These are phyloP conservation scores for Kurtzmaniella fragi DNA, from an alignment of 805 yeast genomes.

Conservation along the genomic window DNA sequence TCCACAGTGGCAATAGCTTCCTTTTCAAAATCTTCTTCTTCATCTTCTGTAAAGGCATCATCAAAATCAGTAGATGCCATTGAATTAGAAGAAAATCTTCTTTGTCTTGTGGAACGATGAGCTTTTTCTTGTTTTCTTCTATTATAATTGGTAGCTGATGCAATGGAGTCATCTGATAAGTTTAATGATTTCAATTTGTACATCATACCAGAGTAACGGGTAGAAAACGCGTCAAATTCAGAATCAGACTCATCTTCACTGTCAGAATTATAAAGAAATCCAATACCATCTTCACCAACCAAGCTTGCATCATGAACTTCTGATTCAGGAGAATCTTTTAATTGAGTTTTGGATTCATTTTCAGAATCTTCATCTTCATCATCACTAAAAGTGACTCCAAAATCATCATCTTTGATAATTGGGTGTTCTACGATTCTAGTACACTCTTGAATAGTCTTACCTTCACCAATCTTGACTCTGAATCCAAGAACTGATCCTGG, in stretches of 20 bases:
- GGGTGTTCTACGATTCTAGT: slow-evolving; percentile 50
- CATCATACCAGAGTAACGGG: slow-evolving; percentile 37
- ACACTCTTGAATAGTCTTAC: slow-evolving; percentile 43
- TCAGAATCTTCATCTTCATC: slow-evolving; percentile 17
- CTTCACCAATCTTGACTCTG: slow-evolving; percentile 59
- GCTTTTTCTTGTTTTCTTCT: slow-evolving; percentile 24
- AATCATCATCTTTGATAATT: slow-evolving; percentile 25
- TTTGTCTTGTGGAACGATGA: slow-evolving; percentile 18
- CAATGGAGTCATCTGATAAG: slow-evolving; percentile 55
- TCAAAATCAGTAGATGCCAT: slow-evolving; percentile 45
- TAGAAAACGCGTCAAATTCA: slow-evolving; percentile 31
- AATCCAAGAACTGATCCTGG: slow-evolving; percentile 81
- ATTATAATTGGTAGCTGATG: slow-evolving; percentile 45
- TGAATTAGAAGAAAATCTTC: slow-evolving; percentile 34
- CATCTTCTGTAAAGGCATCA: slow-evolving; percentile 27
- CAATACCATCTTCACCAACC: slow-evolving; percentile 49
- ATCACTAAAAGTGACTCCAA: slow-evolving; percentile 26
- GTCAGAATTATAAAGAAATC: slow-evolving; percentile 46
- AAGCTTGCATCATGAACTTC: slow-evolving; percentile 39
- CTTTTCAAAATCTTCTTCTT: slow-evolving; percentile 70
- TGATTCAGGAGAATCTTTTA: slow-evolving; percentile 14
- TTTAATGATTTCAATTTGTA: slow-evolving; percentile 45
- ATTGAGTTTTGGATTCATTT: slow-evolving; percentile 5
- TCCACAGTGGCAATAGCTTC: slow-evolving; percentile 95
- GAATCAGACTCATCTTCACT: slow-evolving; percentile 29